Base-by-base conservation (phyloP, 768 basidiomycete genomes). In the Termitomyces heimii region DNA sequence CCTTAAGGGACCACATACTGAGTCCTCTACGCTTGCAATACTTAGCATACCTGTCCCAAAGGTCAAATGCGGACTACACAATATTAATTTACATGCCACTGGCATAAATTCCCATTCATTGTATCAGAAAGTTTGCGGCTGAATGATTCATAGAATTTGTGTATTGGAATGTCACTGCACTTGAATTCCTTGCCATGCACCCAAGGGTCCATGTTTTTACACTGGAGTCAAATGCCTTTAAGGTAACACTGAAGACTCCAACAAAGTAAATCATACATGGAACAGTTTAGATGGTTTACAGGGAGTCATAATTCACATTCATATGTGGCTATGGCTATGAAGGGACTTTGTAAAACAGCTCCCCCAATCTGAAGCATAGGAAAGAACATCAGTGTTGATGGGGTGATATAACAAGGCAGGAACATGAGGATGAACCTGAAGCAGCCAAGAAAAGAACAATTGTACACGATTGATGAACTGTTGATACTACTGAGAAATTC, bases 171-270 rank as follows among this genome's bases (percentile, higher is more conserved):
- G 68, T 92, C 88, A 13, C 91, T 89, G 4, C 88, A 82, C 69
- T 93, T 91, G 63, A 92, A 89, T 62, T 73, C 80, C n/a, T 68
- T 91, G 88, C 89, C 88, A 92, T 22, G 91, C 85, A 26, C 92
- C 88, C 59, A 81, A 71, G 10, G 80, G 63, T 20, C 90, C 92
- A 53, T 82, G 79, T 50, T 73, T n/a, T 82, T 4, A 81, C 77
- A 62, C 89, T 92, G 64, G n/a, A 20, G 12, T 22, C 35, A 24
- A 50, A 60, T 35, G 28, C 50, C 26, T 56, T 50, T 53, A 37
- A 65, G 29, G 40, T 35, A 16, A 53, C 7, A 55, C 34, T 28
- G 42, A 29, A 34, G 46, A 50, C 40, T 16, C 29, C 53, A 29
- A 40, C 32, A 54, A 10, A 49, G 22, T 53, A 56, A 12, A 10